Conservation (phyloP, 202 grass and related monocot species). For the Elaeis oleifera region DNA sequence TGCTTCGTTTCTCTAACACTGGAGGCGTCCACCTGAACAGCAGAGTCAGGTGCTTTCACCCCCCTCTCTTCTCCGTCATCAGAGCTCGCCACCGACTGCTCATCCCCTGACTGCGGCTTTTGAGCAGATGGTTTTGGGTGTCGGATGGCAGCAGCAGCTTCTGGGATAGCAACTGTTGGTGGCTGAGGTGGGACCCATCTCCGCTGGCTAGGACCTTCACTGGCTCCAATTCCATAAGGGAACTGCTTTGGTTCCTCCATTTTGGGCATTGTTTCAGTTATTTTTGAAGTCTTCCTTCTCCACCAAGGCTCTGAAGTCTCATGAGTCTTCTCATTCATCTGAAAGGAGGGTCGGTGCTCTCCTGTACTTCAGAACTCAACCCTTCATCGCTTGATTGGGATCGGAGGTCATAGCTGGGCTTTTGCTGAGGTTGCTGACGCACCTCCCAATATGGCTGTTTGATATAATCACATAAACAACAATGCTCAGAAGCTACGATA, state of each 20-base stretch:
- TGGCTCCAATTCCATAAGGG: constrained; percentile 20
- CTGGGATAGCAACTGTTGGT: constrained; percentile 44
- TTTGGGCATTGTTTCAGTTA: constrained; percentile 19
- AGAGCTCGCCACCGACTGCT: constrained; percentile 1
- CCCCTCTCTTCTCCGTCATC: too few species aligned
- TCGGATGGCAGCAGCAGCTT: constrained; percentile 56
- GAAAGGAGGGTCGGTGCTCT: constrained; percentile 12
- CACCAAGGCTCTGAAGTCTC: constrained; percentile 26
- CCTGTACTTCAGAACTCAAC: constrained; percentile 20
- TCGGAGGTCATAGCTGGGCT: constrained; percentile 36
- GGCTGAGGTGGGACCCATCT: constrained; percentile 65
- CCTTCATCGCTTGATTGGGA: constrained; percentile 38
- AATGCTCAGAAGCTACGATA: not conserved
- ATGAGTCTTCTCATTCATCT: not conserved
- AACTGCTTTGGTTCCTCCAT: constrained; percentile 36
- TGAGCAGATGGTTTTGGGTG: constrained; percentile 38
- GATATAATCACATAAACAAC: not conserved
- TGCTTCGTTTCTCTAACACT: too few species aligned
- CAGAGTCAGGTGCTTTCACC: too few species aligned
- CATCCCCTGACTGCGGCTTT: constrained; percentile 33
- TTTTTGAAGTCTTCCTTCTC: constrained; percentile 21
- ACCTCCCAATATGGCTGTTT: constrained; percentile 54
- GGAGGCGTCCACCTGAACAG: too few species aligned
- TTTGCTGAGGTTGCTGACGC: constrained; percentile 40
- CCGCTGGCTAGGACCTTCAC: constrained; percentile 26